A percentile compares a stretch with the other conserved stretches of the same genome.
phyloP scores from a whole-genome alignment of 192 early-diverging fungal species.

The Coemansia sp. region DNA sequence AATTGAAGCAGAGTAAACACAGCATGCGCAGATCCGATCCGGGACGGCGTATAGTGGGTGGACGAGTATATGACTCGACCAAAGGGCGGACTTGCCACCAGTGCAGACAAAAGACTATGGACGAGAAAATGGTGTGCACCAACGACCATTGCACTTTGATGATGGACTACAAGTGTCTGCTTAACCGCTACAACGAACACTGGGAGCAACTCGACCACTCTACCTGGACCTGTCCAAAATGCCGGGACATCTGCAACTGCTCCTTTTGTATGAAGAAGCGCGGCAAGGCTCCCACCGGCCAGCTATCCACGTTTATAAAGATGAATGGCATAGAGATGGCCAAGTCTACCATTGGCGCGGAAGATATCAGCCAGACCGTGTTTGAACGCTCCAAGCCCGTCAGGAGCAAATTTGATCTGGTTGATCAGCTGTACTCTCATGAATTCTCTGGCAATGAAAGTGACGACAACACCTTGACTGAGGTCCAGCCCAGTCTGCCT shows the following conservation, averaged over 20 bases:
- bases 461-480: slow-evolving; percentile 3
- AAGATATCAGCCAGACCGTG: slow-evolving; percentile 9
- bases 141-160: slow-evolving; percentile 16
- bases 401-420: neutral
- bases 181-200: slow-evolving; percentile 34
- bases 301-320: slow-evolving; percentile 35
- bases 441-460: neutral
- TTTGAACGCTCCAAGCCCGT: slow-evolving; percentile 1
- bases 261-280: slow-evolving; percentile 40
- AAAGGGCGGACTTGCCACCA: slow-evolving; percentile 39
- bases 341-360: slow-evolving; percentile 8
- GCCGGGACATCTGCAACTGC: slow-evolving; percentile 37
- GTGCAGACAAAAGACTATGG: slow-evolving; percentile 48
- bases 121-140: slow-evolving; percentile 30
- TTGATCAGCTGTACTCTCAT: slow-evolving; percentile 2
- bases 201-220: slow-evolving; percentile 14
- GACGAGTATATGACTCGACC: slow-evolving; percentile 27
- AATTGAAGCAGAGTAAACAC: slow-evolving; percentile 7
- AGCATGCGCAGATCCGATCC: slow-evolving; percentile 11
- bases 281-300: slow-evolving; percentile 30
- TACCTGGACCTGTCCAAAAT: slow-evolving; percentile 31
- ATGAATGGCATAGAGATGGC: slow-evolving; percentile 19
- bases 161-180: slow-evolving; percentile 35
- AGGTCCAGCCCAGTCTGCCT: neutral
- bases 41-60: slow-evolving; percentile 22